Evolutionary conservation across 768 basidiomycete species (phyloP).

Genomic region (Macrolepiota fuliginosa): DNA sequence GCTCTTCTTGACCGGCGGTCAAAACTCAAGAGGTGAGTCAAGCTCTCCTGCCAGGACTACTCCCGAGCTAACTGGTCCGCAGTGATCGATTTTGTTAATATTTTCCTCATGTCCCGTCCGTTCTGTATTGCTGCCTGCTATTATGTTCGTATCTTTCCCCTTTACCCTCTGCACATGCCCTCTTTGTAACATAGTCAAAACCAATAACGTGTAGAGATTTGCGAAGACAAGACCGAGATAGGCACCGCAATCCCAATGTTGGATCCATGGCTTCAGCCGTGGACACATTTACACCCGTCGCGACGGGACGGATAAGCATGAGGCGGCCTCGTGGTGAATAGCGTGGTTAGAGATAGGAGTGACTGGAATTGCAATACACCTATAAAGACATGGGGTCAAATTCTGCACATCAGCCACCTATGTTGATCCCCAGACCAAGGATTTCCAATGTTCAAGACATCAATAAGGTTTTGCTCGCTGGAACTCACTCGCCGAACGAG

Average conservation of each 20-base stretch:
- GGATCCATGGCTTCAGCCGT: background rate
- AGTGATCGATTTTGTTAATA: conserved; percentile 53
- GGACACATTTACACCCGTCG: background rate
- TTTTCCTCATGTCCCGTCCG: background rate
- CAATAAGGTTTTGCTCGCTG: background rate
- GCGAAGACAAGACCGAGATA: background rate
- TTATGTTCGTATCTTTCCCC: background rate
- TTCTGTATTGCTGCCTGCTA: background rate
- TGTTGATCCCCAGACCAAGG: background rate
- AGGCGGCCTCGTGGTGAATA: background rate
- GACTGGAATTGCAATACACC: background rate
- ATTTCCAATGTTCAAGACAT: background rate
- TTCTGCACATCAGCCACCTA: background rate
- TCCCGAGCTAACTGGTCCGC: background rate
- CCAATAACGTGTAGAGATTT: background rate
- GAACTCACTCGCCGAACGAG: background rate
- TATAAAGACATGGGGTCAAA: background rate
- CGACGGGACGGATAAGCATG: background rate
- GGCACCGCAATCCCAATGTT: background rate
- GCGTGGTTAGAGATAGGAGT: background rate
- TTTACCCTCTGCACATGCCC: background rate
- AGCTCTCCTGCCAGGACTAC: background rate
- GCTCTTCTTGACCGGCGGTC: conserved; percentile 79
- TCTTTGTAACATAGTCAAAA: background rate
- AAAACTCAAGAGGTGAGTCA: conserved; percentile 78